Percentiles rank a stretch among this genome's conserved stretches.
Conservation (phyloP, 441 rosid genomes). For the Pelargonium australe region DNA sequence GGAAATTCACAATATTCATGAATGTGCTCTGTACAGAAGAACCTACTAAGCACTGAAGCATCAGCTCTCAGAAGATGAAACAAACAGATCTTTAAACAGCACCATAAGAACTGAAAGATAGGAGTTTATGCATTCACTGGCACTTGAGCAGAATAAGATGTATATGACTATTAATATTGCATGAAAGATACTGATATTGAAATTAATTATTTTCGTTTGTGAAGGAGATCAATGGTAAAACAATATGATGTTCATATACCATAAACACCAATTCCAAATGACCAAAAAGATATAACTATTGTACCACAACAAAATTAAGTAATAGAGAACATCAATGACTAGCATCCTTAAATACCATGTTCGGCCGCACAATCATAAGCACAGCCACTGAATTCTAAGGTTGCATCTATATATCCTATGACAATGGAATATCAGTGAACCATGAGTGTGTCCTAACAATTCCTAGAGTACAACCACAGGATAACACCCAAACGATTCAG, state of each 20-base stretch:
- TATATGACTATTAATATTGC: neutral
- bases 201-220: slow-evolving; percentile 5
- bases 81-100: neutral
- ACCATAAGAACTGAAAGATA: neutral
- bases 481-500: neutral
- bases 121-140: neutral
- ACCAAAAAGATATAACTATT: slow-evolving; percentile 8
- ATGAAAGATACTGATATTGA: neutral
- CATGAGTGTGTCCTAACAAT: no score
- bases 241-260: slow-evolving; percentile 12
- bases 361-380: neutral
- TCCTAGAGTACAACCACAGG: no score
- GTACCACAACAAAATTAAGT: slow-evolving; percentile 12
- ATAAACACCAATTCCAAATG: slow-evolving; percentile 16
- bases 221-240: slow-evolving; percentile 15
- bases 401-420: neutral
- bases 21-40: no score
- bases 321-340: neutral
- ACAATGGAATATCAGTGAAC: no score
- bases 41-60: no score
- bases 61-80: neutral
- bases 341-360: neutral
- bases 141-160: neutral
- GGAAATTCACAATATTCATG: no score
- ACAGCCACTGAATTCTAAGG: neutral